Evolutionary conservation across 169 alveolate species (phyloP).

Genomic region (Plasmodium chabaudi): DNA sequence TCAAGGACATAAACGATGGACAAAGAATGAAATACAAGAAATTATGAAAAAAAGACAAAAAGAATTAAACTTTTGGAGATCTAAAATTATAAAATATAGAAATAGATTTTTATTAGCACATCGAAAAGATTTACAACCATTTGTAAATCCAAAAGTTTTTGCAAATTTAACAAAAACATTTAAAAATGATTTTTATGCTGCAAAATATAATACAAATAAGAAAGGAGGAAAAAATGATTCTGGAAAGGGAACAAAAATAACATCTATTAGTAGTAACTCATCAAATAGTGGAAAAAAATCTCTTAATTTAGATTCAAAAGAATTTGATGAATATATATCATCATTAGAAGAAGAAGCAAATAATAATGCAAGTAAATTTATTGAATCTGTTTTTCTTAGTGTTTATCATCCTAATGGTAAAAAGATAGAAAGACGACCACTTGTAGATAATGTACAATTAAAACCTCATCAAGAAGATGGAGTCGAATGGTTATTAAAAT

Average conservation of each 20-base stretch:
- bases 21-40: slow-evolving; percentile 87
- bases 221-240: slow-evolving; percentile 12
- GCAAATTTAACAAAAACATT: slow-evolving; percentile 83
- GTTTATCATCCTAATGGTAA: slow-evolving; percentile 85
- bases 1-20: slow-evolving; percentile 92
- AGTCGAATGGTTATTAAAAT: slow-evolving; percentile 91
- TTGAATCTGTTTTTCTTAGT: slow-evolving; percentile 83
- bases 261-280: neutral
- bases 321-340: slow-evolving; percentile 79
- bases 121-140: slow-evolving; percentile 86
- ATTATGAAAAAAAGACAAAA: slow-evolving; percentile 87
- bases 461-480: slow-evolving; percentile 93
- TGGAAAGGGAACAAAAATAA: neutral
- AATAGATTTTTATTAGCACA: slow-evolving; percentile 88
- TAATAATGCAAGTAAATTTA: slow-evolving; percentile 82
- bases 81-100: slow-evolving; percentile 85
- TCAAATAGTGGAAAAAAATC: slow-evolving; percentile 34
- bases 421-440: slow-evolving; percentile 83
- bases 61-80: slow-evolving; percentile 85
- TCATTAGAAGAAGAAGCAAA: slow-evolving; percentile 83
- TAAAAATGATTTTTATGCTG: slow-evolving; percentile 62
- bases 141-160: slow-evolving; percentile 86
- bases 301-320: slow-evolving; percentile 61
- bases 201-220: slow-evolving; percentile 13
- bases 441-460: slow-evolving; percentile 88